A percentile compares a stretch with the other conserved stretches of the same genome.
Evolutionary conservation across 2,329 filamentous ascomycete species (phyloP).

Genomic region (Magnaporthales sp.): DNA sequence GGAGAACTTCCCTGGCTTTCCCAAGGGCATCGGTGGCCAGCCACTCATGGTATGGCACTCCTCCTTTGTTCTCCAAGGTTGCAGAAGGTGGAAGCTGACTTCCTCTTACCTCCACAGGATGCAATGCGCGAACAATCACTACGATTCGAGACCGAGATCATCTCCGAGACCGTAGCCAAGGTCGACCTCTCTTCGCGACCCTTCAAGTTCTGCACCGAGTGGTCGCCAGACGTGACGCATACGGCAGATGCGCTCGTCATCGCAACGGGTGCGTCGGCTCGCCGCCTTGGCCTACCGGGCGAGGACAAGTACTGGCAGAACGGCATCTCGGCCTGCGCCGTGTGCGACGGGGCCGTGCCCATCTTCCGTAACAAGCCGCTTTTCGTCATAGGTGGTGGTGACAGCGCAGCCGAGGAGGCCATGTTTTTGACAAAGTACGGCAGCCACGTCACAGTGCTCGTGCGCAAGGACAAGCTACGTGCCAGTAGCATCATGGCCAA

Average conservation of each 20-base stretch:
- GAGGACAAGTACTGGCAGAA: conserved; percentile 98
- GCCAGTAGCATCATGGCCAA: conserved; percentile 90
- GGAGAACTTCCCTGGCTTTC: conserved; percentile 97
- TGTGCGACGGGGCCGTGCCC: conserved; percentile 93
- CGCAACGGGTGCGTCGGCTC: conserved; percentile 88
- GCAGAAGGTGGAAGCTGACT: not conserved
- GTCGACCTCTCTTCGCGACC: conserved; percentile 78
- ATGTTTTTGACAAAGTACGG: conserved; percentile 98
- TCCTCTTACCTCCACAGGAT: conserved; percentile 39
- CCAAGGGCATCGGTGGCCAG: conserved; percentile 74
- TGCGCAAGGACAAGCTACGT: conserved; percentile 76
- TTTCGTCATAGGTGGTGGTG: conserved; percentile 91
- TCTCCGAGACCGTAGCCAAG: conserved; percentile 84
- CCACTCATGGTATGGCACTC: conserved; percentile 66
- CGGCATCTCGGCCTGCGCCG: conserved; percentile 91
- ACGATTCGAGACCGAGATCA: conserved; percentile 85
- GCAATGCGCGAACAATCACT: conserved; percentile 87
- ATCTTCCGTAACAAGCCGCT: conserved; percentile 97
- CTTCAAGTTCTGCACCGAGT: conserved; percentile 92
- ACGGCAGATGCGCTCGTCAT: conserved; percentile 91
- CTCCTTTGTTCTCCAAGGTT: not conserved
- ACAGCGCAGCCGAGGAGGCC: conserved; percentile 94
- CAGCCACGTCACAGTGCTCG: conserved; percentile 87
- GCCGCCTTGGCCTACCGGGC: conserved; percentile 71
- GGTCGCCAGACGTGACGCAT: conserved; percentile 70